These are phyloP conservation scores for Westerdykella sp. DNA, from an alignment of 2,329 filamentous ascomycete species.

Conservation along the genomic window DNA sequence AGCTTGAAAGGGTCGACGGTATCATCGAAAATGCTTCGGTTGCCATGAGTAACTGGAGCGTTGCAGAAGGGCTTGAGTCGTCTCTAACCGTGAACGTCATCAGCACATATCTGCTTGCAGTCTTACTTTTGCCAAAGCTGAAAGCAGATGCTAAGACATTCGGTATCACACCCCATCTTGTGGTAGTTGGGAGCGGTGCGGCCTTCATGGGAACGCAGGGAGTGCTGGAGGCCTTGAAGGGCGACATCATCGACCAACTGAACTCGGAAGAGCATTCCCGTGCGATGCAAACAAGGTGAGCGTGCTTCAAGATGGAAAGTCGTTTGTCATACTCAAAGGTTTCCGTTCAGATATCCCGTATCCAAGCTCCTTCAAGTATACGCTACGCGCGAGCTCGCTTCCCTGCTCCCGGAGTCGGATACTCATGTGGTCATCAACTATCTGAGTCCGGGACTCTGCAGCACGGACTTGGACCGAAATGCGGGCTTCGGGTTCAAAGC, in stretches of 20 bases:
- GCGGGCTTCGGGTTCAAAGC: not conserved
- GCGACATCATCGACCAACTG: not conserved
- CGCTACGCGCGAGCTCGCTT: conserved; percentile 8
- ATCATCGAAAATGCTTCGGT: conserved; percentile 34
- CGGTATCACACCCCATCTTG: conserved; percentile 3
- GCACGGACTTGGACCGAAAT: conserved; percentile 12
- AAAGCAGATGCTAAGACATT: conserved; percentile 5
- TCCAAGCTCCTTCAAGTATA: conserved; percentile 17
- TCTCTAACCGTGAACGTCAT: conserved; percentile 33
- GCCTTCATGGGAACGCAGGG: not conserved
- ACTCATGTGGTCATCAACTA: conserved; percentile 14
- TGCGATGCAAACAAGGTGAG: not conserved
- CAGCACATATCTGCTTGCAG: conserved; percentile 27
- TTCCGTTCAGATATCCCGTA: conserved; percentile 6
- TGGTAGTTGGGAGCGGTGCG: not conserved
- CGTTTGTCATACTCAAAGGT: not conserved
- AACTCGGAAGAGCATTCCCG: not conserved
- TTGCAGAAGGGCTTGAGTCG: conserved; percentile 17
- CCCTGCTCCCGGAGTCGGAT: conserved; percentile 2
- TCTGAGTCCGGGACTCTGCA: conserved; percentile 17
- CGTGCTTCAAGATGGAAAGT: not conserved
- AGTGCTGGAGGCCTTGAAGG: not conserved
- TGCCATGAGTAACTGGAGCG: conserved; percentile 6
- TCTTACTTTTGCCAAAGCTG: conserved; percentile 16
- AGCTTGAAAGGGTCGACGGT: conserved; percentile 25